Base-by-base conservation (phyloP, 192 early-diverging fungal genomes). In the Coemansia sp. region DNA sequence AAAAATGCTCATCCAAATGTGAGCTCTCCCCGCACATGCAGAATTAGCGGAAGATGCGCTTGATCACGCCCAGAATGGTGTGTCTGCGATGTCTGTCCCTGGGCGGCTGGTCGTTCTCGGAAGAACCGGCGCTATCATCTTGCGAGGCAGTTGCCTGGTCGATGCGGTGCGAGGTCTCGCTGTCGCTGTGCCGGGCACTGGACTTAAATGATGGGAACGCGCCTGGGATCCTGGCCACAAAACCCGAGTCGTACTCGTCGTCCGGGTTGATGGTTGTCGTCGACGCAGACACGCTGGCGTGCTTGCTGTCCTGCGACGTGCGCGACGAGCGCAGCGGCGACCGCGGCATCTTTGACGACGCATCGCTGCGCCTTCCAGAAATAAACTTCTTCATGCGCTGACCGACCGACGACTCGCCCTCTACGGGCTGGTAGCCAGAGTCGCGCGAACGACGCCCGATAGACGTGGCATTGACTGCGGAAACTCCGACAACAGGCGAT, bases 341-440 rank as follows among this genome's bases (percentile, higher is more conserved):
- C 56, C 63, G 36, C 7, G 69, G 55, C 2, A 22, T 32, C 66
- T 66, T 74, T 36, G 45, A 51, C 18, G 69, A 45, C 3, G 48
- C 64, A 5, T 74, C 69, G 40, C 58, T 64, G 33, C 77, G 77
- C 45, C 64, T 70, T 16, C 69, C 69, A 16, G 77, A 71, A 18
- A 80, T 80, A n/a, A 80, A 72, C 54, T 72, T 72, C 62, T 73
- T 73, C 77, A 80, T 80, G 51, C 72, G 68, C 66, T 71, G 69
- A 33, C 77, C 66, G 50, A 80, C 72, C 3, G 72, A 65, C 2
- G 29, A 29, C 7, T 80, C 77, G 36, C 63, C 48, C 5, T 74
- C 77, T 25, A 42, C 58, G 18, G 48, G 7, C 20, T 65, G 69
- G 38, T 67, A 58, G 22, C 69, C 77, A 20, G 77, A 74, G 62